A percentile compares a stretch with the other conserved stretches of the same genome.
phyloP scores from a whole-genome alignment of 2,329 filamentous ascomycete genomes.

The Colletotrichum musae region DNA sequence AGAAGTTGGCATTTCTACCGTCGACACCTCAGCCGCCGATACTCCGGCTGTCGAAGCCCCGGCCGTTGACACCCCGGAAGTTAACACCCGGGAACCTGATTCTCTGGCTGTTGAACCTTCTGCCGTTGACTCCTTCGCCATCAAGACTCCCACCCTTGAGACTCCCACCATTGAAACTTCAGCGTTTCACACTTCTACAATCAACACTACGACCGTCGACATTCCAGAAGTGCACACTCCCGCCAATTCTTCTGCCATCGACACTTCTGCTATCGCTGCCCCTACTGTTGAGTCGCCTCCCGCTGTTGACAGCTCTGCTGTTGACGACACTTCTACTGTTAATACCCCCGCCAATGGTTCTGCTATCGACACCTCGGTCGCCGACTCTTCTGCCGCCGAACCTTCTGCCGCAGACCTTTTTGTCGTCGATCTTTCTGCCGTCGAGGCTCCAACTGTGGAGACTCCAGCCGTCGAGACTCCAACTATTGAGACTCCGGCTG shows the following conservation, averaged over 20 bases:
- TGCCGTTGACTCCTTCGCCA: background rate
- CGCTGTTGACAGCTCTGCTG: no score
- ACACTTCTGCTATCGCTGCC: background rate
- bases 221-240: conserved; percentile 3
- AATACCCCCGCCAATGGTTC: background rate
- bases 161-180: background rate
- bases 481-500: background rate
- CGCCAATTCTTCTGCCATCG: background rate
- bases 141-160: background rate
- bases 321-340: no score
- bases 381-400: background rate
- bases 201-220: background rate
- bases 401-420: background rate
- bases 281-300: background rate
- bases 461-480: conserved; percentile 1
- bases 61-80: background rate
- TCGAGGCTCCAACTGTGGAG: background rate
- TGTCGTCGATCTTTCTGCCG: conserved; percentile 7
- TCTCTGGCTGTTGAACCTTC: background rate
- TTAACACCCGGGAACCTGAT: background rate
- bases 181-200: background rate
- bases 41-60: background rate
- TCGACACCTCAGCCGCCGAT: background rate
- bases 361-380: background rate
- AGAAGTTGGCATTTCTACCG: background rate